Base-by-base conservation (phyloP, 2,329 filamentous ascomycete genomes). In the Gyromitra esculenta region DNA sequence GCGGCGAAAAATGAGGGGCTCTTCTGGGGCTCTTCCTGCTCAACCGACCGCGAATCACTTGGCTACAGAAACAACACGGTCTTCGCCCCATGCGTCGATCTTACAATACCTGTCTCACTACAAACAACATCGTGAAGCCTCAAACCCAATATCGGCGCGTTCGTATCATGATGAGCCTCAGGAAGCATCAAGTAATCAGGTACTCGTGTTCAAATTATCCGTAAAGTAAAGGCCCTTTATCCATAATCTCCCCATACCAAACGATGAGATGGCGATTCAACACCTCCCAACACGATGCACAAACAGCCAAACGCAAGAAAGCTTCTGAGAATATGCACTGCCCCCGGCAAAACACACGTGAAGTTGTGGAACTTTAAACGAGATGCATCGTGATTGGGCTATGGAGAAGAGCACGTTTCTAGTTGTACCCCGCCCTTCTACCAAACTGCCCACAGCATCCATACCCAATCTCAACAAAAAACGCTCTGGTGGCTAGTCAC, bases 331-430 rank as follows among this genome's bases (percentile, higher is more conserved):
- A 48, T 39, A 64, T 66, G 67, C 73, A 76, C 41, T 59, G 62
- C 63, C 70, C 43, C 74, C 69, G 74, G 69, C 50, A 74, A 73
- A 76, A 67, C 69, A 56, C 62, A 68, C 56, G 59, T 74, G 62
- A 56, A 54, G 63, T 73, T 76, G 74, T 76, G 74, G 41, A 76
- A 76, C 69, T 74, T 76, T 76, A 76, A 76, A 76, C 74, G 63
- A 76, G 74, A 64, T 71, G 54, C 48, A 37, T 37, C 35, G 48
- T 71, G 65, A 71, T 75, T 75, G 72, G 65, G 15, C 68, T 62
- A 25, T 66, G 52, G 62, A 52, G 69, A 45, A 56, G 25, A 64
- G 65, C 73, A 59, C 57, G 65, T 45, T 69, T 69, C 39, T 68
- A 37, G 48, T 41, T 65, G 54, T 65, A 71, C 73, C 73, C 73